Percentiles rank a stretch among this genome's conserved stretches.
phyloP scores from a whole-genome alignment of 208 protist genomes.

The Porcisia hertigi region DNA sequence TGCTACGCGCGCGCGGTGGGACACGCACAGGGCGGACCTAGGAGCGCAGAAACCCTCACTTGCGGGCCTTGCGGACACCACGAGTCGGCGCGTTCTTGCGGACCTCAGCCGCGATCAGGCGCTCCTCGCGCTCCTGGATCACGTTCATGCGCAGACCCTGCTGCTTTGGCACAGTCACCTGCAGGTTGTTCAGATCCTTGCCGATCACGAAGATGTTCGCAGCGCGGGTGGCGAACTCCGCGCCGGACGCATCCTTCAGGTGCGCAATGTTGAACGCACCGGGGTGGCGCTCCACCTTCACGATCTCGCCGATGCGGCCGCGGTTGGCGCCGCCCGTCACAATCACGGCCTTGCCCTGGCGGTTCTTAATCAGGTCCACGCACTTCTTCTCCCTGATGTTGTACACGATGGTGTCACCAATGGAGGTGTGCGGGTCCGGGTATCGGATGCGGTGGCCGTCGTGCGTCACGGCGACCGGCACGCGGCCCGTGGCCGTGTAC shows the following conservation, averaged over 20 bases:
- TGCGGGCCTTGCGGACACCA: conserved; percentile 56
- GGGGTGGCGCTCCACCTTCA: conserved; percentile 91
- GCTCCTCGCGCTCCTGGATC: conserved; percentile 88
- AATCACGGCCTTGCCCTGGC: conserved; percentile 94
- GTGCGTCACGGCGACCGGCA: conserved; percentile 98
- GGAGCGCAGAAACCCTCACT: conserved; percentile 25
- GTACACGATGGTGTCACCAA: conserved; percentile 98
- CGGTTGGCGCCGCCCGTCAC: conserved; percentile 98
- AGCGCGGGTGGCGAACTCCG: conserved; percentile 98
- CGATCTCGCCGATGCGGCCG: conserved; percentile 98
- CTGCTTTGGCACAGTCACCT: conserved; percentile 95
- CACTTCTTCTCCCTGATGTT: conserved; percentile 96
- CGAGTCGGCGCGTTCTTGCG: conserved; percentile 54
- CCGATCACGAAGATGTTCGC: conserved; percentile 99
- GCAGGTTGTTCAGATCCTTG: conserved; percentile 84
- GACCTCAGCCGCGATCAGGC: conserved; percentile 75
- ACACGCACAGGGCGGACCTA: too few species aligned
- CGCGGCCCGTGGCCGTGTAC: conserved; percentile 89
- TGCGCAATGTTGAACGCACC: conserved; percentile 98
- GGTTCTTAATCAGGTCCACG: conserved; percentile 90
- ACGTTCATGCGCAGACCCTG: conserved; percentile 95
- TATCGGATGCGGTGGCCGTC: conserved; percentile 99
- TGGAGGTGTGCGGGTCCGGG: conserved; percentile 96
- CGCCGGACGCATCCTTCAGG: conserved; percentile 90
- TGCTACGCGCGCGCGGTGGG: too few species aligned